Percentiles rank a stretch among this genome's conserved stretches.
phyloP scores from a whole-genome alignment of 345 rosid genomes.

The Limnanthes douglasii region DNA sequence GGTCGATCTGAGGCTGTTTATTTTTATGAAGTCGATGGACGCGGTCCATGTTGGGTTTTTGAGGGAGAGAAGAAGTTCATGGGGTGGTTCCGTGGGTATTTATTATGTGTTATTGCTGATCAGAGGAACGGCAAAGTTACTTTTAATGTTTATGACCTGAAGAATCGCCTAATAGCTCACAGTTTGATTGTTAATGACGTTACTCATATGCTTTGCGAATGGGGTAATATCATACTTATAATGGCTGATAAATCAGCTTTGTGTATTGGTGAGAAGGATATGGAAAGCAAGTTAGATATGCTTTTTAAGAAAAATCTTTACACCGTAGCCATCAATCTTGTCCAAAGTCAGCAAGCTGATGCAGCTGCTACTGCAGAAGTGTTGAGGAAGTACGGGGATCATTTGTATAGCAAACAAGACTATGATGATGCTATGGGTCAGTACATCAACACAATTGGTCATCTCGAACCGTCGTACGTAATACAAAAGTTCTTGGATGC shows the following conservation, averaged over 20 bases:
- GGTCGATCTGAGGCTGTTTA: slow-evolving; percentile 96
- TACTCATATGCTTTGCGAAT: slow-evolving; percentile 90
- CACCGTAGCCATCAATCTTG: slow-evolving; percentile 91
- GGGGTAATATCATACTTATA: slow-evolving; percentile 89
- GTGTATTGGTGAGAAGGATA: slow-evolving; percentile 91
- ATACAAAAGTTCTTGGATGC: slow-evolving; percentile 98
- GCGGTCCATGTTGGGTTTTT: slow-evolving; percentile 99
- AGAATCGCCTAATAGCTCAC: slow-evolving; percentile 83
- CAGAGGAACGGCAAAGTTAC: slow-evolving; percentile 59
- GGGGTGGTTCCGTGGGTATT: slow-evolving; percentile 97
- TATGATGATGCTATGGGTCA: slow-evolving; percentile 95
- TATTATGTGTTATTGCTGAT: slow-evolving; percentile 77
- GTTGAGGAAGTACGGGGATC: slow-evolving; percentile 93
- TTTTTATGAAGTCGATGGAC: slow-evolving; percentile 94
- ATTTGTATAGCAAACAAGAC: slow-evolving; percentile 87
- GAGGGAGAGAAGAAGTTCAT: slow-evolving; percentile 89
- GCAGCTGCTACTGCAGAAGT: slow-evolving; percentile 99
- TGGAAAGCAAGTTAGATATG: slow-evolving; percentile 99
- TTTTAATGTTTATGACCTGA: slow-evolving; percentile 83
- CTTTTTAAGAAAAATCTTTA: slow-evolving; percentile 92
- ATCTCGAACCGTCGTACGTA: slow-evolving; percentile 96
- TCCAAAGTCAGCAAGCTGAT: slow-evolving; percentile 97
- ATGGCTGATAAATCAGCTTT: slow-evolving; percentile 52
- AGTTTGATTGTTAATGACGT: slow-evolving; percentile 70
- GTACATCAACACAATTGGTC: slow-evolving; percentile 84